Base-by-base conservation (phyloP, 2,329 filamentous ascomycete genomes). In the Ophiostoma quercus region DNA sequence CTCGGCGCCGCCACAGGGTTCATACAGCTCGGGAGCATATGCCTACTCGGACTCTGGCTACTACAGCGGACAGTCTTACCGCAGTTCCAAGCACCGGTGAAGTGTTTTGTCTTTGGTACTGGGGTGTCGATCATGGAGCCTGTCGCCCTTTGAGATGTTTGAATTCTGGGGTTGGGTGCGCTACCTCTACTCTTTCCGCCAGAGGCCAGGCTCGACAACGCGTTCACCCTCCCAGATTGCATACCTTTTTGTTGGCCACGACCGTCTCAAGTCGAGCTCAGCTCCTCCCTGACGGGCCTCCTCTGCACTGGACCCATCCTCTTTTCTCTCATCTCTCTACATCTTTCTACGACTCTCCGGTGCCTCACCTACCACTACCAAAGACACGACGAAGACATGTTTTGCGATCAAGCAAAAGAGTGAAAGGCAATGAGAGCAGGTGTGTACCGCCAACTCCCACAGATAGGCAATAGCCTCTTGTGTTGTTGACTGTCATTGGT, bases 31-130 rank as follows among this genome's bases (percentile, higher is more conserved):
- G 39, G 77, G 79, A 43, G 75, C 75, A 39, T 80, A 80, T 72
- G 77, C 74, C 68, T 85, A 87, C 75, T 83, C 84, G 22, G 84
- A 86, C 77, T 85, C 84, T 7, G 83, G 83, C 70, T 86, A 86
- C 75, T 78, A 83, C 74, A 86, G 84, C 76, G 77, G 79, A 73
- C 79, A 80, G 57, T 85, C 84, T 3, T 77, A 77, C 75, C 80
- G 78, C 71, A 79, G 79, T 77, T 81, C 80, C 65, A 74, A 75
- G 67, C 81, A 82, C 74, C 80, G 83, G 75, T 87, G 84, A 87
- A 85, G 74, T 51, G 79, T 85, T 22, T 72, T 82, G 82, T 85
- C 84, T 84, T 84, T 80, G 81, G 78, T 79, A 77, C 79, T 79
- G 76, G 81, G 81, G 74, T 82, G 78, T 76, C 79, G 76, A 74